A percentile compares a stretch with the other conserved stretches of the same genome.
Conservation (phyloP, 805 yeast genomes). For the Cyberlindnera sargentensis region DNA sequence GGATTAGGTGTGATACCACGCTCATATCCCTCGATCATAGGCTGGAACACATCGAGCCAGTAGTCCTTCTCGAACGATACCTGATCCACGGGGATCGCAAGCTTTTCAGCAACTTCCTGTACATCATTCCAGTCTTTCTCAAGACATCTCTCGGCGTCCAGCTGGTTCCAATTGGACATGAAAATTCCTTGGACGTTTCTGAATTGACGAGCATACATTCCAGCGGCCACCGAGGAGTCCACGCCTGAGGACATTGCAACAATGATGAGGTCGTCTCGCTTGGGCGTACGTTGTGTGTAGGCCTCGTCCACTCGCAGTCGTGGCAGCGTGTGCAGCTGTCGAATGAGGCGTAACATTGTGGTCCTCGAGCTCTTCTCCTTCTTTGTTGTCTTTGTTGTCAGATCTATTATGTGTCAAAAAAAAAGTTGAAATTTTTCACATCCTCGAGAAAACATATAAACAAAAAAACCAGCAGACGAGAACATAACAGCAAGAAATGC, state of each 20-base stretch:
- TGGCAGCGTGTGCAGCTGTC: conserved; percentile 2
- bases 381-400: too few relatives aligned
- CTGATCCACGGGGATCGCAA: conserved; percentile 64
- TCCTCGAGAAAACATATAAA: too few relatives aligned
- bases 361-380: too few relatives aligned
- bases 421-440: too few relatives aligned
- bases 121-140: conserved; percentile 91
- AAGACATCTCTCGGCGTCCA: conserved; percentile 52
- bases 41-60: conserved; percentile 88
- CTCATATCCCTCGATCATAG: conserved; percentile 73
- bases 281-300: conserved; percentile 38
- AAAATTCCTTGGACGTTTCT: conserved; percentile 71
- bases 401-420: too few relatives aligned
- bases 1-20: conserved; percentile 90
- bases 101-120: conserved; percentile 47
- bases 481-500: too few relatives aligned
- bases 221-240: conserved; percentile 87
- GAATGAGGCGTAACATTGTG: not conserved
- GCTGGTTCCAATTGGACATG: conserved; percentile 69
- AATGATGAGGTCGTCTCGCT: conserved; percentile 49
- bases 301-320: conserved; percentile 13
- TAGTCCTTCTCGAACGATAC: conserved; percentile 86
- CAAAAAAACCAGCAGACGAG: too few relatives aligned
- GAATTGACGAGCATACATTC: conserved; percentile 47
- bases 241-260: conserved; percentile 97